Evolutionary conservation across 305 asterid species (phyloP).

Genomic region (Fraxinus platypoda): DNA sequence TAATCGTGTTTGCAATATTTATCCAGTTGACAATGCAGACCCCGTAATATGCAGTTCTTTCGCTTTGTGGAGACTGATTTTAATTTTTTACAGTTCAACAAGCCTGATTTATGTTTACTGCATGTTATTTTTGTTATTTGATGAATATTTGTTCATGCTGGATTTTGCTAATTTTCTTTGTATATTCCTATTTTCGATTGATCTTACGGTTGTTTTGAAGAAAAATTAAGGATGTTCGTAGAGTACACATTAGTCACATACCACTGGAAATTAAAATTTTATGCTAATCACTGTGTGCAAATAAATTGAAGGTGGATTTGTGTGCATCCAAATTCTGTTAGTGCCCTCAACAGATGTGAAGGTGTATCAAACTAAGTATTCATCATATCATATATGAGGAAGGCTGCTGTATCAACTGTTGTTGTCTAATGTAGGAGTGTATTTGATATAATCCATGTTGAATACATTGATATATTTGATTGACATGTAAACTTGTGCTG

Average conservation of each 20-base stretch:
- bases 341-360: not conserved
- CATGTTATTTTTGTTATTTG: not conserved
- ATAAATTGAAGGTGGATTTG: not conserved
- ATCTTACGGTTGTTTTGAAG: not conserved
- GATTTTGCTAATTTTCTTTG: not conserved
- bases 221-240: not conserved
- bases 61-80: not conserved
- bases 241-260: not conserved
- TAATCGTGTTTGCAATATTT: conserved; percentile 17
- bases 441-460: not conserved
- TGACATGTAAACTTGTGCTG: not conserved
- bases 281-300: not conserved
- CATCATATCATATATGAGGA: not conserved
- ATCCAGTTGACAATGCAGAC: not conserved
- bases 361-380: not conserved
- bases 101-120: not conserved
- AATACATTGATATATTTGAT: not conserved
- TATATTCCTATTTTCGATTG: not conserved
- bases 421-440: not conserved
- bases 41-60: not conserved
- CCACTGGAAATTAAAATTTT: not conserved
- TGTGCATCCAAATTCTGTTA: not conserved
- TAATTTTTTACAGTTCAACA: not conserved
- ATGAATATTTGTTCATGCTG: not conserved
- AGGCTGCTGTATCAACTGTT: not conserved